A percentile compares a stretch with the other conserved stretches of the same genome.
Evolutionary conservation across 2,329 filamentous ascomycete species (phyloP).

Genomic region (Nemania bipapillata): DNA sequence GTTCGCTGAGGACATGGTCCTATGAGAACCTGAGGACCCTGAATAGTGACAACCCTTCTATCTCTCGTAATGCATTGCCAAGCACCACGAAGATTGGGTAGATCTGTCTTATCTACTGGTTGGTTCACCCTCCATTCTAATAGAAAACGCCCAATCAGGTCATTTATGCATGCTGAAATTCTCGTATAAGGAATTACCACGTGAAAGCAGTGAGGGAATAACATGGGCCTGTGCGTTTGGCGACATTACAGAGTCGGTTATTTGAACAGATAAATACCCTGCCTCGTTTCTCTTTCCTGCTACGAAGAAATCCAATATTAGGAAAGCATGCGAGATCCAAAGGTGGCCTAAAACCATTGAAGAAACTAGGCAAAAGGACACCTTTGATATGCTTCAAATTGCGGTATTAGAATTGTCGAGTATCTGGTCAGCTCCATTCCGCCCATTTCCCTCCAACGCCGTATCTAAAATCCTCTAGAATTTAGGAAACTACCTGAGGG

Average conservation of each 20-base stretch:
- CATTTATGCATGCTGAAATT: neutral
- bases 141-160: constrained; percentile 27
- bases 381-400: neutral
- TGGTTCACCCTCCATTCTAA: constrained; percentile 14
- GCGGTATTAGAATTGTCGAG: neutral
- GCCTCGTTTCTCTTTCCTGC: neutral
- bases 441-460: neutral
- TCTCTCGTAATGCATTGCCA: neutral
- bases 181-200: constrained; percentile 29
- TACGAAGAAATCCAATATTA: neutral
- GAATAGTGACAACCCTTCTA: neutral
- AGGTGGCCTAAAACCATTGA: neutral
- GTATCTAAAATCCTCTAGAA: neutral
- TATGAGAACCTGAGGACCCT: neutral
- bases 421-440: neutral
- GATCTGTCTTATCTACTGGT: constrained; percentile 6
- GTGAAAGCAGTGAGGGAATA: constrained; percentile 28
- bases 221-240: constrained; percentile 14
- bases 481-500: neutral
- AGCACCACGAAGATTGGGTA: neutral
- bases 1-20: neutral
- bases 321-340: neutral
- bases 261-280: constrained; percentile 23
- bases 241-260: constrained; percentile 19
- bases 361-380: neutral